Percentiles rank a stretch among this genome's conserved stretches.
phyloP scores from a whole-genome alignment of 306 rosid species.

The Betula pendula region DNA sequence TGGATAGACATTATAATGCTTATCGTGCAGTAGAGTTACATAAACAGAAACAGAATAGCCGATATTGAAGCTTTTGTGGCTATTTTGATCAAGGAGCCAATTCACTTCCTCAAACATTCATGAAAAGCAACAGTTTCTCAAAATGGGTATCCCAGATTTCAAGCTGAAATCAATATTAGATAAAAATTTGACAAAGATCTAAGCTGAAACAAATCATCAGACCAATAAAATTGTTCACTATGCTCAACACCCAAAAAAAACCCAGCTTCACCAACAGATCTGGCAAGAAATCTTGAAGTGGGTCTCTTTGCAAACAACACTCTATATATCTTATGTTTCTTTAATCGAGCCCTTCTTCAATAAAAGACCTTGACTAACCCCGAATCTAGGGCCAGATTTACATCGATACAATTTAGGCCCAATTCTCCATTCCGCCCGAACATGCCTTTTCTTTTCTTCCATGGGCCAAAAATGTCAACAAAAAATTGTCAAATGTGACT shows the following conservation, averaged over 20 bases:
- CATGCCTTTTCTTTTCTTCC: too few relatives aligned
- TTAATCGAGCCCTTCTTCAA: too few relatives aligned
- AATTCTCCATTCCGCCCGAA: too few relatives aligned
- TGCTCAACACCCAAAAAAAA: conserved; percentile 1
- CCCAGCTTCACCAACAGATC: conserved; percentile 31
- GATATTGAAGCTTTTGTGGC: conserved; percentile 24
- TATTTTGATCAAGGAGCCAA: conserved; percentile 32
- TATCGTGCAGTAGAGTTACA: conserved; percentile 6
- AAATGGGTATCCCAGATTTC: conserved; percentile 25
- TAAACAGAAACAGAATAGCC: conserved; percentile 2
- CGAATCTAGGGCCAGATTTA: too few relatives aligned
- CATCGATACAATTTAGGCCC: too few relatives aligned
- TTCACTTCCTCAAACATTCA: too few relatives aligned
- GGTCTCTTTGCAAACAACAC: not conserved
- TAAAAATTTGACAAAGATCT: conserved; percentile 43
- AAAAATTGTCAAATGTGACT: too few relatives aligned
- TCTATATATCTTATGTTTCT: too few relatives aligned
- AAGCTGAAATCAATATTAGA: conserved; percentile 47
- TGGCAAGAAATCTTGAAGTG: conserved; percentile 9
- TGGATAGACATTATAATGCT: conserved; percentile 11
- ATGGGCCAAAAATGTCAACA: too few relatives aligned
- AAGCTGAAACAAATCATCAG: conserved; percentile 30
- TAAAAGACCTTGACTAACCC: too few relatives aligned
- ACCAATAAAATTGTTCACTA: not conserved
- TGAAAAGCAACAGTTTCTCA: conserved; percentile 29